Base-by-base conservation (phyloP, 1,284 basidiomycete species). In the Quambalaria eucalypti region DNA sequence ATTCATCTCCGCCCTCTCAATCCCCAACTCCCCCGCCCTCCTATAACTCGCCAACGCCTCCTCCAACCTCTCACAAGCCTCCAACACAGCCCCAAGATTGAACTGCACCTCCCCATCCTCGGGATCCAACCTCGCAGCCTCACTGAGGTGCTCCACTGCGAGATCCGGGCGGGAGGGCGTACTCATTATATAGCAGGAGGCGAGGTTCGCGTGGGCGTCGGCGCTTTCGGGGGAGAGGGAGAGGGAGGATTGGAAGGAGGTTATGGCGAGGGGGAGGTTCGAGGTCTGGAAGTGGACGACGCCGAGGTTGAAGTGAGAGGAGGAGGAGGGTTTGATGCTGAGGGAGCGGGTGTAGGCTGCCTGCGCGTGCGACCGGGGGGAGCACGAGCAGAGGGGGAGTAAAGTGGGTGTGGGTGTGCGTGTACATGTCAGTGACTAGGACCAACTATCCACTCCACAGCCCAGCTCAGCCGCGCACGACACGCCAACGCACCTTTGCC, bases 91-190 rank as follows among this genome's bases (percentile, higher is more conserved):
- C 28, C 87, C 91, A 52, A 92, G 82, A 78, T 92, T 95, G 81
- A 91, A 95, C 29, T 88, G 86, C 73, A 93, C 90, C 77, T 96
- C 91, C 68, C 89, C 85, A 79, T 95, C 91, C 72, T 91, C 87
- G 33, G 91, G 91, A 46, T 87, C 83, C 61, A 95, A 62, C 66
- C 64, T 65, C 56, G 55, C 50, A 56, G 80, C 82, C 66, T 79
- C 87, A 86, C 85, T 83, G 61, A 93, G 81, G 78, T 93, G 89
- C 75, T 88, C 85, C 63, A 93, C 80, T 30, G 91, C 91, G 60
- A 92, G 82, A 78, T 93, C 90, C 53, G 91, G 87, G 69, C 89
- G 82, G 55, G 87, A 83, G 50, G 87, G 84, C 73, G 84, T 82
- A 51, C 87, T 87, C 71, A 93, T 84, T 70, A 95, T 88, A 78